Conservation (phyloP, 805 yeast genomes). For the Aciculoconidium aculeatum region DNA sequence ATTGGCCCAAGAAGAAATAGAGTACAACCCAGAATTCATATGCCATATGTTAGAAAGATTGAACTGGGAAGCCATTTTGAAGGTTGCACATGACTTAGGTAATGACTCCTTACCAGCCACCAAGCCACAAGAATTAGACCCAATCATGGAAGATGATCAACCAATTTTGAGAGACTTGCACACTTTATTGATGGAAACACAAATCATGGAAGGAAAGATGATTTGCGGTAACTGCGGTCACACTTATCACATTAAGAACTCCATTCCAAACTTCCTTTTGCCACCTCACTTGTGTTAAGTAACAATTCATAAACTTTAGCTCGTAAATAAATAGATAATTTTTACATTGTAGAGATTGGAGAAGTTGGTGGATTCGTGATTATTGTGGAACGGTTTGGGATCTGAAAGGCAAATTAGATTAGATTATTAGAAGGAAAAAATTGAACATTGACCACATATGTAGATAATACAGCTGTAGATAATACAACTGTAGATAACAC, state of each 20-base stretch:
- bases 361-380: too few relatives aligned
- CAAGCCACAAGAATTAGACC: conserved; percentile 56
- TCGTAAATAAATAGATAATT: too few relatives aligned
- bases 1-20: conserved; percentile 71
- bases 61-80: conserved; percentile 80
- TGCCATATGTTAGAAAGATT: conserved; percentile 70
- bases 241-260: conserved; percentile 82
- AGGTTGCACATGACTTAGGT: conserved; percentile 67
- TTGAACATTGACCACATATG: too few relatives aligned
- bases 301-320: too few relatives aligned
- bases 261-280: conserved; percentile 86
- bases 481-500: too few relatives aligned
- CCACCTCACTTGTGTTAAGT: conserved; percentile 85
- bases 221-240: conserved; percentile 81
- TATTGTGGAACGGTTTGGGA: too few relatives aligned
- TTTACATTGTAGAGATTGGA: too few relatives aligned
- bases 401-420: too few relatives aligned
- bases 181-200: conserved; percentile 73
- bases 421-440: too few relatives aligned
- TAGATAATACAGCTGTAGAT: too few relatives aligned
- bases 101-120: conserved; percentile 24
- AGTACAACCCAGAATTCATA: conserved; percentile 77
- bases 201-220: conserved; percentile 85
- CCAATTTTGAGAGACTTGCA: conserved; percentile 71
- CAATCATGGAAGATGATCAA: conserved; percentile 46